phyloP scores from a whole-genome alignment of 2,329 filamentous ascomycete genomes.

The Colletotrichum sp. region DNA sequence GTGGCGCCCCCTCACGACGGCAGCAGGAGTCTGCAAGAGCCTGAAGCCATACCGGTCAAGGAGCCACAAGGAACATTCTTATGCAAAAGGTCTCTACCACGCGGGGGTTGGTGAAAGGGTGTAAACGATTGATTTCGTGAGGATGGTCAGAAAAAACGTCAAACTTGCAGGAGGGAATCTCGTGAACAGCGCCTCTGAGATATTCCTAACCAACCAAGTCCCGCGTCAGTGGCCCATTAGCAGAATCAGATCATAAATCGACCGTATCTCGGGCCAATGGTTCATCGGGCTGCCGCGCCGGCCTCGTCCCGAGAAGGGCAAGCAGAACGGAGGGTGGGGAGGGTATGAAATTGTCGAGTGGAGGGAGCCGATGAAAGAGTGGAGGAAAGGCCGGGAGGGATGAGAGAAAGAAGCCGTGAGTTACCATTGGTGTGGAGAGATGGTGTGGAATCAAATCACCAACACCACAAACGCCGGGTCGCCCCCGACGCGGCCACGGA shows the following conservation, averaged over 20 bases:
- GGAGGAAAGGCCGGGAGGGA: neutral
- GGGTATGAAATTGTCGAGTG: neutral
- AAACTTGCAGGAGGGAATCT: neutral
- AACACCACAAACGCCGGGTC: neutral
- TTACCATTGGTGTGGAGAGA: neutral
- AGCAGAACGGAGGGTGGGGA: neutral
- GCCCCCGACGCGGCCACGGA: neutral
- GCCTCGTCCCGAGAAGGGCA: neutral
- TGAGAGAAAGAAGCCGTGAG: neutral
- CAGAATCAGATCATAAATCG: neutral
- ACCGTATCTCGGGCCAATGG: neutral
- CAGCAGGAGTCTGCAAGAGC: neutral
- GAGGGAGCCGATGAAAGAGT: neutral
- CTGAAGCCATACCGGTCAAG: neutral
- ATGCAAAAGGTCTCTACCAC: neutral
- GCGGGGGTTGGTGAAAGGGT: neutral
- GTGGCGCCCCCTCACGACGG: neutral
- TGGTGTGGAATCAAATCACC: neutral
- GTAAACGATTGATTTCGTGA: too few species aligned
- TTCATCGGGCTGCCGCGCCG: neutral
- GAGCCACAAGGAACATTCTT: neutral
- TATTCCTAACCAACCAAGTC: neutral
- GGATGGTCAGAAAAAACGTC: too few species aligned
- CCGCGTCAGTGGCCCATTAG: neutral
- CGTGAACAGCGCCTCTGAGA: neutral